Evolutionary conservation across 2,329 filamentous ascomycete genomes (phyloP), one percentile per base, ranked within the genome.

Genomic region (Fusarium incarnatum): DNA sequence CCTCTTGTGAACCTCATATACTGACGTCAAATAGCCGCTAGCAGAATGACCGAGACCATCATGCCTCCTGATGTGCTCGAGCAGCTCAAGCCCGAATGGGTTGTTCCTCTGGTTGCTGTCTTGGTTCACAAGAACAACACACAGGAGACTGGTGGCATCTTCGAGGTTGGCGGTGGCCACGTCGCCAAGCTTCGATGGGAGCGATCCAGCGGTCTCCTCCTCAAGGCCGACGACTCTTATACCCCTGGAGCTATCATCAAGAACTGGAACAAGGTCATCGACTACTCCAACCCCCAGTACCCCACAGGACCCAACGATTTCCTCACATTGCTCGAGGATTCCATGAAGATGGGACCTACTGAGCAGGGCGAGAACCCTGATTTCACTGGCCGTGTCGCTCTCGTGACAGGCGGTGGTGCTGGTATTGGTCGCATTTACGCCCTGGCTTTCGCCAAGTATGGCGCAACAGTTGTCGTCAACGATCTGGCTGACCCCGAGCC

Each of bases 161-260:
- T 94, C 81, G 96, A 98, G 83, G 93, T 92, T 71, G 96, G 96
- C 65, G 96, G 93, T 78, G 96, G 95, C 60, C 94, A 97, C 83
- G 84, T 97, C 62, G 93, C 95, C 73, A 98, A 98, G 87, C 83
- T 97, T 64, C 89, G 96, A 77, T 99, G 96, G 96, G 93, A 99
- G 87, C 92, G 96, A 70, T 91, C 96, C 58, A 91, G 89, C 80
- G 96, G 96, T 82, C 91, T 93, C 67, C 87, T 98, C 41, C 88
- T 98, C 78, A 97, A 95, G 86, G 90, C 94, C 59, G 96, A 98
- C 81, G 89, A 91, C 76, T 91, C 88, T 70, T 92, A 97, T 81
- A 98, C 95, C 8, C 93, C 96, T 13, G 92, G 92, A 72, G 94
- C 94, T 64, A 86, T 99, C 72, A 85, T 97, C 70, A 91, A 92